These are phyloP conservation scores for Aotearoamyces nothofagi DNA, from an alignment of 2,329 filamentous ascomycete species.

Conservation along the genomic window DNA sequence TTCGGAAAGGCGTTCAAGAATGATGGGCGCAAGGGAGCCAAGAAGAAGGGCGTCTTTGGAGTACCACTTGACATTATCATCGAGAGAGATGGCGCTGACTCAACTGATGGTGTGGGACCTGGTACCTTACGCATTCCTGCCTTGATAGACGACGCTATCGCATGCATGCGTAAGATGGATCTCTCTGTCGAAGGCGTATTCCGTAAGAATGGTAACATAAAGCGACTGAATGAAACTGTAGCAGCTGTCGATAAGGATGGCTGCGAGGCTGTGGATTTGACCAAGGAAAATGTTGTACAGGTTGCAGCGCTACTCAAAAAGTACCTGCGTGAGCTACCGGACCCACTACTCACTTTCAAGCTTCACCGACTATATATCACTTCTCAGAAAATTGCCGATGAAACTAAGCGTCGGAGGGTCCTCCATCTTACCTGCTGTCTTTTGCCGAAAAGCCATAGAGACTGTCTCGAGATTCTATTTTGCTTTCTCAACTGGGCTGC, in stretches of 20 bases:
- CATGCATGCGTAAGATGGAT: constrained; percentile 96
- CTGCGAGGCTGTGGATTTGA: constrained; percentile 72
- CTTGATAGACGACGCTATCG: constrained; percentile 88
- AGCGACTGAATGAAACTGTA: constrained; percentile 73
- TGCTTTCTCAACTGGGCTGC: constrained; percentile 95
- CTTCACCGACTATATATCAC: constrained; percentile 82
- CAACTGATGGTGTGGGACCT: constrained; percentile 91
- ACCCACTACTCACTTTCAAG: constrained; percentile 90
- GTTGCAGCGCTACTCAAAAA: constrained; percentile 89
- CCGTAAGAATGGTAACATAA: constrained; percentile 98
- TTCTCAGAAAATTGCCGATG: constrained; percentile 74
- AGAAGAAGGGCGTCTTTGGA: constrained; percentile 91
- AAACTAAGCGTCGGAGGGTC: constrained; percentile 68
- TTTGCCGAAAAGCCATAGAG: constrained; percentile 79
- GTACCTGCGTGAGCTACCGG: constrained; percentile 85
- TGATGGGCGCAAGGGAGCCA: constrained; percentile 58
- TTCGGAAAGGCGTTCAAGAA: constrained; percentile 94
- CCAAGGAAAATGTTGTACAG: constrained; percentile 81
- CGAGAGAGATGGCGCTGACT: constrained; percentile 88
- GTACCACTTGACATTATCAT: constrained; percentile 78
- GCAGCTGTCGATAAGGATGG: constrained; percentile 78
- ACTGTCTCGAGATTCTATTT: constrained; percentile 90
- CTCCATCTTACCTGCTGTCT: constrained; percentile 86
- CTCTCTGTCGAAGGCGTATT: constrained; percentile 98
- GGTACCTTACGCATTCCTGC: constrained; percentile 81